A percentile compares a stretch with the other conserved stretches of the same genome.
These are phyloP conservation scores for Chalaropsis ovoidea DNA, from an alignment of 2,329 filamentous ascomycete genomes.

Conservation along the genomic window DNA sequence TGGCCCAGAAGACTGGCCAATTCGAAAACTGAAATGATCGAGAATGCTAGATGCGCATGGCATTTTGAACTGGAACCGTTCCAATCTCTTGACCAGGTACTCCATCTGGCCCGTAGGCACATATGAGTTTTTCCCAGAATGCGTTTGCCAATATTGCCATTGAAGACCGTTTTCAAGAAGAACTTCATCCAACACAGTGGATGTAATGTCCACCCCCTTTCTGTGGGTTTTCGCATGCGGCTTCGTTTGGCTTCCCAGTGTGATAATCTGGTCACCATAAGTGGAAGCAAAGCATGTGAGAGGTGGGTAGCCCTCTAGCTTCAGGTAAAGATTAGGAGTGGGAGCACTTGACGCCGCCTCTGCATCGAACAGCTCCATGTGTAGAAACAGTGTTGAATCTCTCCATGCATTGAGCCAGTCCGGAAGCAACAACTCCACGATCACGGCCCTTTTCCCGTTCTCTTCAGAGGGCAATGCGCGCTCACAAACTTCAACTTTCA, in stretches of 20 bases:
- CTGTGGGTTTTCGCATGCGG: conserved; percentile 34
- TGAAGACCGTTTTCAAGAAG: conserved; percentile 39
- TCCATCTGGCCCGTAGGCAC: conserved; percentile 19
- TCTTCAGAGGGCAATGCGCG: conserved; percentile 42
- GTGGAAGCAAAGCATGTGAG: neutral
- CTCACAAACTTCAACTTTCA: conserved; percentile 44
- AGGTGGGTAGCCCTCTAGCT: neutral
- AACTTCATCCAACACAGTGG: conserved; percentile 32
- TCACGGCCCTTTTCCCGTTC: conserved; percentile 34
- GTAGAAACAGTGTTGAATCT: neutral
- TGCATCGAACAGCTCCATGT: conserved; percentile 30
- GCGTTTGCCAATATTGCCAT: conserved; percentile 35
- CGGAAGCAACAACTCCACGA: conserved; percentile 46
- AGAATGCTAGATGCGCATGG: conserved; percentile 31
- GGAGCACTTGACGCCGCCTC: conserved; percentile 49
- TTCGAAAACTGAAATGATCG: conserved; percentile 34
- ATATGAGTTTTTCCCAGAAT: neutral
- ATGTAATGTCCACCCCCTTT: conserved; percentile 27
- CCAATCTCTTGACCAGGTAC: conserved; percentile 22
- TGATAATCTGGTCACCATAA: neutral
- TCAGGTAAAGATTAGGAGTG: no score
- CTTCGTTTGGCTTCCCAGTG: conserved; percentile 33
- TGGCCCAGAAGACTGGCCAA: conserved; percentile 28
- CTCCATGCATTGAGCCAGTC: neutral
- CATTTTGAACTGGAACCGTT: conserved; percentile 36